Conservation (phyloP, 345 rosid species). For the Rhodamnia argentea region DNA sequence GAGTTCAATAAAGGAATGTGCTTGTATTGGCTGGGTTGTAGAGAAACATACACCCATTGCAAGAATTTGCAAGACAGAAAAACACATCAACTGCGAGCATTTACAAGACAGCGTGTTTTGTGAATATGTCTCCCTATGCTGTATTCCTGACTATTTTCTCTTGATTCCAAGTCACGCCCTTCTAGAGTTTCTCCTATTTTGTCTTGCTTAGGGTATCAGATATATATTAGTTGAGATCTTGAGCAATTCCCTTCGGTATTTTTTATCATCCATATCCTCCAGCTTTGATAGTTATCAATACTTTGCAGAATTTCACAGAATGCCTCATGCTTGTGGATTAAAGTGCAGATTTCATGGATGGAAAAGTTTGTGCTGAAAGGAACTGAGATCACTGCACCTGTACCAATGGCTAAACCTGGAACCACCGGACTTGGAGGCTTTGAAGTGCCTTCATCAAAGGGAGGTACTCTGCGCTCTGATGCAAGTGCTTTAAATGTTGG, state of each 20-base stretch:
- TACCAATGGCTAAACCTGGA: constrained; percentile 89
- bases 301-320: background rate
- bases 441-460: constrained; percentile 95
- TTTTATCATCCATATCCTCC: background rate
- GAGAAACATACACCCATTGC: background rate
- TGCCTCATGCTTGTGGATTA: background rate
- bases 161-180: background rate
- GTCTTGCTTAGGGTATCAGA: background rate
- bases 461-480: constrained; percentile 83
- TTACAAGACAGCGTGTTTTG: background rate
- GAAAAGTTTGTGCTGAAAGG: constrained; percentile 91
- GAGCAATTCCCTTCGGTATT: background rate
- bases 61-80: background rate
- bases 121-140: background rate
- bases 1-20: background rate
- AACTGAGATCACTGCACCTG: constrained; percentile 96
- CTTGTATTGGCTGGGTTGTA: background rate
- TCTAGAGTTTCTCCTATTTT: background rate
- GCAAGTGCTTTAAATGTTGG: constrained; percentile 96
- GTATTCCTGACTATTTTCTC: background rate
- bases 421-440: constrained; percentile 99
- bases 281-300: background rate
- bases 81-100: background rate
- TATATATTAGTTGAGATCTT: background rate
- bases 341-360: constrained; percentile 94